These are phyloP conservation scores for Silene vulgaris DNA, from an alignment of 179 eudicot species.

Conservation along the genomic window DNA sequence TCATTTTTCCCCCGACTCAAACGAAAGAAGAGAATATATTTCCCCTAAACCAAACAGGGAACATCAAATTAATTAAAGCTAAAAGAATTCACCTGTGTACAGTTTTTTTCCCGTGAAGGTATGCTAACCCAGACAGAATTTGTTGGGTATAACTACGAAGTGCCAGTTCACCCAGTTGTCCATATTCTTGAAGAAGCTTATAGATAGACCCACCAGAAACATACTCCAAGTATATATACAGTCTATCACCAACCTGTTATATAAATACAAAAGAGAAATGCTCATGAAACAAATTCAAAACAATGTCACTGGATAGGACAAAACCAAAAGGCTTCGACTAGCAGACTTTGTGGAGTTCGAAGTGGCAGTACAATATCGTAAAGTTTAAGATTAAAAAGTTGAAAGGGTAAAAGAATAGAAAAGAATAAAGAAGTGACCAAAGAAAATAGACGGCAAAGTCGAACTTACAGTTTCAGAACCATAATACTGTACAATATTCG, in stretches of 20 bases:
- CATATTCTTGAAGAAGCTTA: slow-evolving; percentile 90
- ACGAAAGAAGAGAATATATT: background rate
- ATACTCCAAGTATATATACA: slow-evolving; percentile 86
- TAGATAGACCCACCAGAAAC: slow-evolving; percentile 95
- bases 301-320: background rate
- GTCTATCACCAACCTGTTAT: slow-evolving; percentile 71
- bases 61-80: slow-evolving; percentile 5
- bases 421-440: background rate
- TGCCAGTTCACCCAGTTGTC: slow-evolving; percentile 78
- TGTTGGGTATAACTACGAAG: slow-evolving; percentile 87
- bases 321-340: background rate
- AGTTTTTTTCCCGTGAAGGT: slow-evolving; percentile 71
- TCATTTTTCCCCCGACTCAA: background rate
- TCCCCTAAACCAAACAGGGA: background rate
- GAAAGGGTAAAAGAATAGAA: background rate
- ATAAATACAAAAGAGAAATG: slow-evolving; percentile 5
- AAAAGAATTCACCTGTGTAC: slow-evolving; percentile 62
- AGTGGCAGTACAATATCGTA: background rate
- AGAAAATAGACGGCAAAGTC: slow-evolving; percentile 4
- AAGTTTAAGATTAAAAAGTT: background rate
- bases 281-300: background rate
- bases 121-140: slow-evolving; percentile 85
- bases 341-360: background rate
- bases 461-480: slow-evolving; percentile 73
- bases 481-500: slow-evolving; percentile 83